Evolutionary conservation across 2,329 filamentous ascomycete genomes (phyloP).

Genomic region (Tolypocladium cylindrosporum): DNA sequence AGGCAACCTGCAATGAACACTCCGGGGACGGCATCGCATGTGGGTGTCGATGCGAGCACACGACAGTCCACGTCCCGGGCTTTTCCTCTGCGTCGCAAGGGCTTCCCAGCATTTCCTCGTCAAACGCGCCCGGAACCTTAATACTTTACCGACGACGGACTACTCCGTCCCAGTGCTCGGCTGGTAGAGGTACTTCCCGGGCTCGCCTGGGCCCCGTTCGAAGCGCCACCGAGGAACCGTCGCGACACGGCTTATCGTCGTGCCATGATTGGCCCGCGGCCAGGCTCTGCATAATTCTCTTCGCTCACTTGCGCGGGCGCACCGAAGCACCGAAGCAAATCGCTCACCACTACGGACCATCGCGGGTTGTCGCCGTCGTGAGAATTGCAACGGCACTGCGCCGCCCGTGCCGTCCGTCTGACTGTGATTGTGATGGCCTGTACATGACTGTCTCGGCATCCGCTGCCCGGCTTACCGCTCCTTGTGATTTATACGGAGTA

Average conservation of each 20-base stretch:
- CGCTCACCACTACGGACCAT: not conserved
- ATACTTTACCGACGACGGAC: too few species aligned
- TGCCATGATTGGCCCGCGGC: slow-evolving; percentile 14
- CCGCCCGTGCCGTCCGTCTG: not conserved
- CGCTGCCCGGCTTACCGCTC: not conserved
- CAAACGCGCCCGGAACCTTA: not conserved
- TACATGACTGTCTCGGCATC: slow-evolving; percentile 7
- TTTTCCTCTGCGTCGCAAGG: not conserved
- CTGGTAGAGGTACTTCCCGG: not conserved
- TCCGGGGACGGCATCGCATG: not conserved
- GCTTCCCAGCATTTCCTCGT: not conserved
- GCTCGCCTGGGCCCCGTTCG: not conserved
- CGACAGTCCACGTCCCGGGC: not conserved
- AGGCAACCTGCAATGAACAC: not conserved
- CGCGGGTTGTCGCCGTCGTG: slow-evolving; percentile 6
- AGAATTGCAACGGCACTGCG: not conserved
- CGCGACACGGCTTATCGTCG: slow-evolving; percentile 17
- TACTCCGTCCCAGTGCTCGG: not conserved
- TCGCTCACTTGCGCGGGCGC: not conserved
- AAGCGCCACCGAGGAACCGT: slow-evolving; percentile 4
- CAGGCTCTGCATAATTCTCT: slow-evolving; percentile 22
- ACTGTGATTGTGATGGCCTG: not conserved
- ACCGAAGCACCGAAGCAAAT: not conserved
- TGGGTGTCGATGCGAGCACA: not conserved
- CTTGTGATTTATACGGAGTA: not conserved